phyloP scores from a whole-genome alignment of 139 green algal genomes.

The Yamagishiella unicocca region DNA sequence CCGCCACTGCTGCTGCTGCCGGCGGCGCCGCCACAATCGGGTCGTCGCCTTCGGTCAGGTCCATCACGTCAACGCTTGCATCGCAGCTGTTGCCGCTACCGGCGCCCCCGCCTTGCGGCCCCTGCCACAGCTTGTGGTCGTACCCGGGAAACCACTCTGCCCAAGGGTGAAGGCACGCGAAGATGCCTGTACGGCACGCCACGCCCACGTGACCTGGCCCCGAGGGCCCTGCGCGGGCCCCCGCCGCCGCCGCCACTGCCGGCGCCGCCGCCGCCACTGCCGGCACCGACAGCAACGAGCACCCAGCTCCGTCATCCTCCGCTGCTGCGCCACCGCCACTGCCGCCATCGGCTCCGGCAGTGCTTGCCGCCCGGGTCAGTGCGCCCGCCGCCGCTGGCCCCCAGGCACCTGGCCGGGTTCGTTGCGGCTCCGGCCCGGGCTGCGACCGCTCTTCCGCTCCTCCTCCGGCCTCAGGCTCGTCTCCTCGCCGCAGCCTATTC shows the following conservation, averaged over 20 bases:
- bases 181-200: slow-evolving; percentile 14
- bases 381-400: neutral
- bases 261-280: neutral
- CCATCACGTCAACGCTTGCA: neutral
- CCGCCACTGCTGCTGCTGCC: neutral
- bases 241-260: neutral
- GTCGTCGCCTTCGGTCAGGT: neutral
- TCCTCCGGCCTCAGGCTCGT: neutral
- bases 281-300: neutral
- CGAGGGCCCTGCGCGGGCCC: neutral
- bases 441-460: neutral
- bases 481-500: neutral
- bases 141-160: neutral
- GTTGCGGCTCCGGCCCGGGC: too few relatives aligned
- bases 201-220: slow-evolving; percentile 6
- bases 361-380: neutral
- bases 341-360: neutral
- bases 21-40: neutral
- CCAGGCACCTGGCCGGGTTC: too few relatives aligned
- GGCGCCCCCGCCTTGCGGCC: neutral
- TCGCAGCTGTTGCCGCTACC: neutral
- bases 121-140: neutral
- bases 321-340: neutral
- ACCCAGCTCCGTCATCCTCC: neutral
- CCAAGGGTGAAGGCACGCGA: slow-evolving; percentile 31